phyloP scores from a whole-genome alignment of 2,329 filamentous ascomycete genomes.

The Cytospora mali region DNA sequence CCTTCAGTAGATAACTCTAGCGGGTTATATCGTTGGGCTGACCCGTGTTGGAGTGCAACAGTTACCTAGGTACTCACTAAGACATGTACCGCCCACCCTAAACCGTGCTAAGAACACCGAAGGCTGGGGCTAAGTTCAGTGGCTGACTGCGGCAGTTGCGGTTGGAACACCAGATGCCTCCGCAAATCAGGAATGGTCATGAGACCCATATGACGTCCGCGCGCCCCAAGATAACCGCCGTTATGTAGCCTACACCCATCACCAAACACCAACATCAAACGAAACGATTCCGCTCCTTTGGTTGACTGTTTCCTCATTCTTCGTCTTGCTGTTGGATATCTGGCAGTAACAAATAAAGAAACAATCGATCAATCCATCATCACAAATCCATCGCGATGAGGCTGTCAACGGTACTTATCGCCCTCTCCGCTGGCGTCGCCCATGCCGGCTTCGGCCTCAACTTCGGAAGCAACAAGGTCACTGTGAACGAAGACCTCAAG shows the following conservation, averaged over 20 bases:
- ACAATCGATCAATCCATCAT: neutral
- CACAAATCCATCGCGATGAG: slow-evolving; percentile 40
- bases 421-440: slow-evolving; percentile 49
- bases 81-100: neutral
- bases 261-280: slow-evolving; percentile 1
- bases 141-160: neutral
- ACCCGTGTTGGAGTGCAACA: no score
- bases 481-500: slow-evolving; percentile 56
- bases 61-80: neutral
- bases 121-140: neutral
- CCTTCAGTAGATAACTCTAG: no score
- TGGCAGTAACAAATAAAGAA: neutral
- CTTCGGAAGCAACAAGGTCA: slow-evolving; percentile 51
- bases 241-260: slow-evolving; percentile 6
- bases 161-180: neutral
- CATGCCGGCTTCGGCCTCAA: slow-evolving; percentile 47
- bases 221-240: slow-evolving; percentile 22
- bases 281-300: neutral
- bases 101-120: neutral
- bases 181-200: slow-evolving; percentile 14
- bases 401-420: slow-evolving; percentile 46
- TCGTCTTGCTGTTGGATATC: neutral
- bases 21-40: no score
- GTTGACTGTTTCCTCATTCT: neutral
- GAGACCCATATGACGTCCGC: slow-evolving; percentile 26